Evolutionary conservation across 495 filamentous ascomycete genomes (phyloP), one percentile per base, ranked within the genome.

Genomic region (Penicillium maclennaniae): DNA sequence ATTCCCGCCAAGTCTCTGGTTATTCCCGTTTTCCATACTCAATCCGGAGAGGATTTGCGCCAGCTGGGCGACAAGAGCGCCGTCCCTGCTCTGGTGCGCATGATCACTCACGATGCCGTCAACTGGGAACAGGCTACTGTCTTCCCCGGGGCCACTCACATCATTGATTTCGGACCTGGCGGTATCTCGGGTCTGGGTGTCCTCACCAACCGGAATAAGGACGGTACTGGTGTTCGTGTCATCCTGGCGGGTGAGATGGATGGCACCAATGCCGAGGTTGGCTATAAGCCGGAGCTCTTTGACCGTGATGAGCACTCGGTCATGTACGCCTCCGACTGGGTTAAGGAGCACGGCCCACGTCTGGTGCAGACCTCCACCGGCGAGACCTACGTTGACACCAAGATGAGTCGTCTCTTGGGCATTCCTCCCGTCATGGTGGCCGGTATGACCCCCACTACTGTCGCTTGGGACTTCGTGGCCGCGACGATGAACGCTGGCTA

Each of bases 151-250:
- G 93, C 93, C 10, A 96, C 93, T 3, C 93, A 98, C 67, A 88
- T 97, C 44, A 69, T 97, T 54, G 93, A 97, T 71, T 97, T 98
- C 57, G 93, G 93, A 20, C 93, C 93, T 12, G 93, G 93, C 58
- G 93, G 93, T 28, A 92, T 95, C 58, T 97, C 93, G 28, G 93
- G 93, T 34, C 85, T 98, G 43, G 93, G 93, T 52, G 88, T 96
- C n/a, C 76, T 98, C 43, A 98, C 92, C 19, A 96, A 95, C 77
- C 87, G 92, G 28, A 98, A 95, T 79, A 98, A 97, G 75, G 92
- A 98, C 60, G 93, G 93, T 53, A 97, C 91, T 42, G 93, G 93
- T 58, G 92, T 97, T 26, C 89, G 93, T 45, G 88, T 96, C 45
- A 95, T 98, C 52, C 80, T 97, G 51, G 92, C 90, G 25, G 93